A percentile compares a stretch with the other conserved stretches of the same genome.
These are phyloP conservation scores for Stromatinia cepivora DNA, from an alignment of 2,329 filamentous ascomycete species.

Conservation along the genomic window DNA sequence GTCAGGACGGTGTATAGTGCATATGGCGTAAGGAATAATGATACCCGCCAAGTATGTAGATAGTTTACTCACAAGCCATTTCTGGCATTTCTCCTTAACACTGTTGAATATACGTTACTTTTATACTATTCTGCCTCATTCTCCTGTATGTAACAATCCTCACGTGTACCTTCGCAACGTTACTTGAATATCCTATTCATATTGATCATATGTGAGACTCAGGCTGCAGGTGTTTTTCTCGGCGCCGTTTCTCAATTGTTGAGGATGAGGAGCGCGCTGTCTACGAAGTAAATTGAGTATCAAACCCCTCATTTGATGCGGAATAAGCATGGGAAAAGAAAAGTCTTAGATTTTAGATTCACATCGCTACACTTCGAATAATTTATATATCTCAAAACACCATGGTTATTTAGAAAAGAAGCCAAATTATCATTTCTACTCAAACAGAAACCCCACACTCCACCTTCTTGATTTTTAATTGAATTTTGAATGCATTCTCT, in stretches of 20 bases:
- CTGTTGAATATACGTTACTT: background rate
- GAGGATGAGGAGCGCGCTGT: background rate
- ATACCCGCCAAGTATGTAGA: slow-evolving; percentile 21
- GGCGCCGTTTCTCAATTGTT: background rate
- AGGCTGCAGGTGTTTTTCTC: background rate
- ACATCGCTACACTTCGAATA: background rate
- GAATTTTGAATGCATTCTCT: background rate
- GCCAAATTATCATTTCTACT: no score
- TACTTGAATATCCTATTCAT: background rate
- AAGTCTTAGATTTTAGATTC: background rate
- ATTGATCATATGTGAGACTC: background rate
- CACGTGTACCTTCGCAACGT: slow-evolving; percentile 2
- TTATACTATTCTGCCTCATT: background rate
- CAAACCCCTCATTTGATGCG: no score
- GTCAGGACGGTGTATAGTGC: slow-evolving; percentile 6
- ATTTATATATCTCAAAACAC: background rate
- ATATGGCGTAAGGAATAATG: slow-evolving; percentile 20
- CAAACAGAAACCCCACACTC: no score
- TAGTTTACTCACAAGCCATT: slow-evolving; percentile 11
- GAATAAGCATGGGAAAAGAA: background rate
- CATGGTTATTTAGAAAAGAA: background rate
- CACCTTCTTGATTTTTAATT: background rate
- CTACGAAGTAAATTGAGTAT: background rate
- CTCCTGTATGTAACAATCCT: background rate
- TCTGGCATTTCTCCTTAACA: background rate